Base-by-base conservation (phyloP, 163 green algal species). In the Chlorella variabilis region DNA sequence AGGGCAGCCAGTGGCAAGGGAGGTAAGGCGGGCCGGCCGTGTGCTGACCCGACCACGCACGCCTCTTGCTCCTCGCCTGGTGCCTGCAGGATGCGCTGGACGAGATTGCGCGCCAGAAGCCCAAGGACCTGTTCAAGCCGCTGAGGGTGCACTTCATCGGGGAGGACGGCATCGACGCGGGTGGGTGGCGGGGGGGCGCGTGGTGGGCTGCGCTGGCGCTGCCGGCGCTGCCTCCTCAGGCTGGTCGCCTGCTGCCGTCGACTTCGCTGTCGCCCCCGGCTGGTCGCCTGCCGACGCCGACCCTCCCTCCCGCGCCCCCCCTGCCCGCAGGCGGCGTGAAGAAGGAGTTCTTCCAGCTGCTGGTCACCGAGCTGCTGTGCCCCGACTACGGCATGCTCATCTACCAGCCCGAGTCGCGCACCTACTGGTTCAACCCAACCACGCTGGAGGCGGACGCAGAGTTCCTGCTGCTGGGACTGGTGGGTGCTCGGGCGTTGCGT, bases 311-410 rank as follows among this genome's bases (percentile, higher is more conserved):
- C n/a, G 11, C 45, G 45, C 15, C 15, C 45, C 45, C 11, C 15
- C 45, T 61, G n/a, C 42, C 38, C 23, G 33, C 75, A 86, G 92
- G 93, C 20, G 95, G 95, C 45, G 93, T 98, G 29, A 96, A 97
- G 86, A 98, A 98, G 87, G 95, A 98, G 90, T 98, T 98, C 77
- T 98, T 98, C 90, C 92, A 97, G 88, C 93, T 98, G 77, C 90
- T 98, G 49, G 85, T 98, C 51, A 91, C 92, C 6, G 90, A 97
- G 88, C 89, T 98, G 87, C 91, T 98, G 27, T 93, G 77, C 62
- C 92, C 95, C 2, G 95, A 97, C 80, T 97, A 96, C 84, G 95
- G 95, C 83, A 94, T 98, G 87, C 91, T 98, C 31, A 89, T 94
- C 73, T 91, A 93, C 83, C 93, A 97, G 84, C 80, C 91, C 31